Evolutionary conservation across 768 basidiomycete species (phyloP).

Genomic region (Tricholoma sp.): DNA sequence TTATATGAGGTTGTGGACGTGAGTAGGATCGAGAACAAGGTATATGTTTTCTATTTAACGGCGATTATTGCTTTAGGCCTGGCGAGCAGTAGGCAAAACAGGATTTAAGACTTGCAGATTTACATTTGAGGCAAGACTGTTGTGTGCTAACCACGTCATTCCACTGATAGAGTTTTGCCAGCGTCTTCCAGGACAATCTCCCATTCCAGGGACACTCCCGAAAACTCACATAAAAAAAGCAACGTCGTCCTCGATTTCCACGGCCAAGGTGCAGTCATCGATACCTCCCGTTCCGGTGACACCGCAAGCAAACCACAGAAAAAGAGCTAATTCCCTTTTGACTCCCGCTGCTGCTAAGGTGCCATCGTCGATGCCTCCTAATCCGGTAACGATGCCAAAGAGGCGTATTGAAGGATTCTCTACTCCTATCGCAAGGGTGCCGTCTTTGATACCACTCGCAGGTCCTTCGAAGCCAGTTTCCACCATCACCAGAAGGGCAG

Average conservation of each 20-base stretch:
- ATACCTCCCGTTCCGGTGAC: neutral
- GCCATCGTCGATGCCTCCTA: neutral
- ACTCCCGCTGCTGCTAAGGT: neutral
- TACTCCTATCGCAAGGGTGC: neutral
- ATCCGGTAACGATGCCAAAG: neutral
- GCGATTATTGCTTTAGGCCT: slow-evolving; percentile 8
- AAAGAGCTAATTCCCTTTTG: neutral
- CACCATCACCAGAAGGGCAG: neutral
- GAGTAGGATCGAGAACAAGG: neutral
- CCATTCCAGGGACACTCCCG: neutral
- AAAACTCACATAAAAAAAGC: neutral
- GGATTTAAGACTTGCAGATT: slow-evolving; percentile 20
- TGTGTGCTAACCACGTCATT: neutral
- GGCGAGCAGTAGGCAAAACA: slow-evolving; percentile 13
- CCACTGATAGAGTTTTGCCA: neutral
- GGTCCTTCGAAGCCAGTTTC: neutral
- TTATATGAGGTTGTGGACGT: slow-evolving; percentile 18
- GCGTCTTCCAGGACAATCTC: slow-evolving; percentile 1
- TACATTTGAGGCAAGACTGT: slow-evolving; percentile 11
- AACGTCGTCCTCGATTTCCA: neutral
- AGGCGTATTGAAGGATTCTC: neutral
- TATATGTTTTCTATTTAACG: neutral
- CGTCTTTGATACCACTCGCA: neutral
- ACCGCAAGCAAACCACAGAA: neutral
- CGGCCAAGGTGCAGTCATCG: neutral